Base-by-base conservation (phyloP, 495 filamentous ascomycete genomes). In the Trichoderma gamsii region DNA sequence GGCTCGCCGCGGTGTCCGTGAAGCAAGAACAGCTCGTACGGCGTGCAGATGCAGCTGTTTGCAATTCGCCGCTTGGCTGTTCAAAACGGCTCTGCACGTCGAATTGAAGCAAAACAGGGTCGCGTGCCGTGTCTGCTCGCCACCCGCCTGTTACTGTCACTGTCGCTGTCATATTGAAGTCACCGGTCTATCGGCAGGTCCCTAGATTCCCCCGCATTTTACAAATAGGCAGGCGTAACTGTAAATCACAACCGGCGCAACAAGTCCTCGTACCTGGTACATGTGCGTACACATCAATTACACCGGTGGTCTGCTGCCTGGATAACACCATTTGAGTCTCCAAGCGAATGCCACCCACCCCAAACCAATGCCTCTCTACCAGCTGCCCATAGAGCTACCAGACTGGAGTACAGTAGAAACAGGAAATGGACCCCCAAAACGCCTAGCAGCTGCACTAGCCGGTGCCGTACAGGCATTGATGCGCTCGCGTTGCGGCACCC, bases 141-240 rank as follows among this genome's bases (percentile, higher is more conserved):
- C 35, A 38, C 35, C 35, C 35, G 4, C 44, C 12, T 49, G 29
- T 29, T 29, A 12, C 9, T 21, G 56, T 32, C 6, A 9, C 9
- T 61, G 56, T 27, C 16, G 13, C 44, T 49, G 15, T 29, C 23
- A 61, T 32, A 16, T 32, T 21, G 11, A 32, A 13, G 8, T n/a
- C 56, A 61, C 11, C 23, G 23, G 23, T 61, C 11, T 11, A 25
- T 32, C 56, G 56, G 56, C 56, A 61, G 56, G 56, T 61, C 56
- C 56, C 56, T 61, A 61, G 56, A 61, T 61, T 61, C 56, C 56
- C 56, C 56, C 56, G 56, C 56, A 61, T 61, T 61, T 61, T 61
- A 21, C n/a, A 21, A 56, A 56, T 56, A 21, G 56, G 56, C 49
- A 52, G 21, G n/a, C 18, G 49, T 52, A 18, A 52, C 49, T 21